Conservation (phyloP, 176 grass and related monocot species). For the Secale cereale region DNA sequence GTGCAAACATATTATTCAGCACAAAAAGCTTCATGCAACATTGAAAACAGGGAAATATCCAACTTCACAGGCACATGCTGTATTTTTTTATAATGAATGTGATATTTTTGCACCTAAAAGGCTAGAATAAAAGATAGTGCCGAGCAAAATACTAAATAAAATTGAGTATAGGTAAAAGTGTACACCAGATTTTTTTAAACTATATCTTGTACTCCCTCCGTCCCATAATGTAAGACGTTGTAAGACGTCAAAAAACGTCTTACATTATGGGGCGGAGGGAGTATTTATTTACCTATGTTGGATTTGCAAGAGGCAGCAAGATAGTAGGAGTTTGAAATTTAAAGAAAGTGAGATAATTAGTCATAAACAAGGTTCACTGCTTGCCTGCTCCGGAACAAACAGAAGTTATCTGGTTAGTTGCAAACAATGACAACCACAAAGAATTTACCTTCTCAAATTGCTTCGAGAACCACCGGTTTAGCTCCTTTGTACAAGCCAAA, state of each 20-base stretch:
- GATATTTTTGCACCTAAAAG: slow-evolving; percentile 8
- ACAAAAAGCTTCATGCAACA: neutral
- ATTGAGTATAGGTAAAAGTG: neutral
- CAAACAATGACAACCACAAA: slow-evolving; percentile 1
- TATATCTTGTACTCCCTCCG: neutral
- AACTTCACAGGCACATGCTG: neutral
- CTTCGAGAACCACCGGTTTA: slow-evolving; percentile 92
- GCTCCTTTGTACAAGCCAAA: slow-evolving; percentile 75
- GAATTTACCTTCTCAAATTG: slow-evolving; percentile 90
- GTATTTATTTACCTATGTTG: neutral
- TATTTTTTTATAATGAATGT: neutral
- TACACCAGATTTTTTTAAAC: neutral
- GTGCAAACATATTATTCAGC: neutral
- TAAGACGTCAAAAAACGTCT: no score
- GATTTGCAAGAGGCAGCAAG: neutral
- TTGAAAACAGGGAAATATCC: neutral
- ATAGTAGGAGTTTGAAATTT: neutral
- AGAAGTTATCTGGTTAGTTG: slow-evolving; percentile 6
- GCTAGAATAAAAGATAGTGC: neutral
- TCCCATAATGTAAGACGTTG: no score
- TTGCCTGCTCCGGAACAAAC: neutral
- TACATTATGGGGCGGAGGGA: no score
- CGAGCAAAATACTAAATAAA: slow-evolving; percentile 8
- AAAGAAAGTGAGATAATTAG: neutral
- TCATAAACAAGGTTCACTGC: neutral